Conservation (phyloP, 176 grass and related monocot genomes). For the Aegilops tauschii region DNA sequence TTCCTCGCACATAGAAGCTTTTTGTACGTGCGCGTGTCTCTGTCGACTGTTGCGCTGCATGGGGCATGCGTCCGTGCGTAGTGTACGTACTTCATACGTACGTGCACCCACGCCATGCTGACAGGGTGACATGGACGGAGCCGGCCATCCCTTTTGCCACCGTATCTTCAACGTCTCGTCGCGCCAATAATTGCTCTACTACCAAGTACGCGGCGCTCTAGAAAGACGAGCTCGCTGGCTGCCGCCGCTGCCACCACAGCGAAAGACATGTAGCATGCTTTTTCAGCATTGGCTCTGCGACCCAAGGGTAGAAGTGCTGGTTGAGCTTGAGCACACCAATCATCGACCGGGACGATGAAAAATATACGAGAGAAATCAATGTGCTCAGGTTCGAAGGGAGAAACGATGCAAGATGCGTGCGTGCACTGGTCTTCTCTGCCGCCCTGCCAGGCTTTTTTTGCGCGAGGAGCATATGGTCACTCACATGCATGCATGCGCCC, state of each 20-base stretch:
- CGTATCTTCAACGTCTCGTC: neutral
- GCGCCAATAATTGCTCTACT: neutral
- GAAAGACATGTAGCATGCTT: neutral
- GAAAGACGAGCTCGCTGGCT: neutral
- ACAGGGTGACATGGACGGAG: neutral
- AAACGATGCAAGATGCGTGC: neutral
- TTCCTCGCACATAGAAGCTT: neutral
- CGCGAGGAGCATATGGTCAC: conserved; percentile 44
- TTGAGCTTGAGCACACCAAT: neutral
- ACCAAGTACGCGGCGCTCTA: too few relatives aligned
- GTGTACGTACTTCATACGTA: conserved; percentile 6
- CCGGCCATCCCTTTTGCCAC: conserved; percentile 9
- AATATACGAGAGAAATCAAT: neutral
- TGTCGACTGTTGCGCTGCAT: neutral
- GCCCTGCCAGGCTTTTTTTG: conserved; percentile 25
- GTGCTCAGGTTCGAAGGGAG: neutral
- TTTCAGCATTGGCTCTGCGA: neutral
- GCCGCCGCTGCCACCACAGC: neutral
- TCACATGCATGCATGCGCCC: conserved; percentile 33
- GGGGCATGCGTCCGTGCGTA: conserved; percentile 19
- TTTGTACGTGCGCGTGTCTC: neutral
- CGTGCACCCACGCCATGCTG: neutral
- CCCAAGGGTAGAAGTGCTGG: neutral
- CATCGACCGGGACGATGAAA: neutral
- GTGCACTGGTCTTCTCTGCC: neutral